phyloP scores from a whole-genome alignment of 148 eudicot genomes.

The Cornus suecica region DNA sequence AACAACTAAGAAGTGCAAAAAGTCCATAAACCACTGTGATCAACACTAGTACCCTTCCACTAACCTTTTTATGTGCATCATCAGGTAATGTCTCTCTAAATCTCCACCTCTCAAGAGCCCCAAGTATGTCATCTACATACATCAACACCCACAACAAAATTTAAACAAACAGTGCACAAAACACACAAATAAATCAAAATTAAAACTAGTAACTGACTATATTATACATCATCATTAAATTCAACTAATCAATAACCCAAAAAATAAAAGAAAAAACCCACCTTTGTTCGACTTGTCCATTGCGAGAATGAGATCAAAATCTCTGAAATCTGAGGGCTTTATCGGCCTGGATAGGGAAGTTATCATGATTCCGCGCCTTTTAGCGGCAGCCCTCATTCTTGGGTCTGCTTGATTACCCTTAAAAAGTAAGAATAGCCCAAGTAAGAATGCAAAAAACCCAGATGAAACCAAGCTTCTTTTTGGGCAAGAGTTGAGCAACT shows the following conservation, averaged over 20 bases:
- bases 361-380: slow-evolving; percentile 80
- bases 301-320: slow-evolving; percentile 97
- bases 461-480: background rate
- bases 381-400: slow-evolving; percentile 90
- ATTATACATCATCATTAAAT: background rate
- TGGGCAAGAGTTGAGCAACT: background rate
- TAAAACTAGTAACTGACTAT: background rate
- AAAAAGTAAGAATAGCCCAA: slow-evolving; percentile 21
- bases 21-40: background rate
- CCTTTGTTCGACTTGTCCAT: slow-evolving; percentile 91
- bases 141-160: slow-evolving; percentile 10
- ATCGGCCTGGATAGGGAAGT: slow-evolving; percentile 90
- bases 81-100: slow-evolving; percentile 58
- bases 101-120: slow-evolving; percentile 74
- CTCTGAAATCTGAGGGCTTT: slow-evolving; percentile 72
- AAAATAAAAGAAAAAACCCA: slow-evolving; percentile 22
- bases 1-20: slow-evolving; percentile 6
- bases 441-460: slow-evolving; percentile 6
- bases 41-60: background rate
- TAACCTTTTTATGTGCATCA: slow-evolving; percentile 77
- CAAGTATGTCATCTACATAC: slow-evolving; percentile 65
- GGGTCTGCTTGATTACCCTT: slow-evolving; percentile 94
- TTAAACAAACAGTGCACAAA: background rate
- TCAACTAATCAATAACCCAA: background rate
- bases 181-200: background rate